Evolutionary conservation across 345 rosid genomes (phyloP).

Genomic region (Psidium guajava): DNA sequence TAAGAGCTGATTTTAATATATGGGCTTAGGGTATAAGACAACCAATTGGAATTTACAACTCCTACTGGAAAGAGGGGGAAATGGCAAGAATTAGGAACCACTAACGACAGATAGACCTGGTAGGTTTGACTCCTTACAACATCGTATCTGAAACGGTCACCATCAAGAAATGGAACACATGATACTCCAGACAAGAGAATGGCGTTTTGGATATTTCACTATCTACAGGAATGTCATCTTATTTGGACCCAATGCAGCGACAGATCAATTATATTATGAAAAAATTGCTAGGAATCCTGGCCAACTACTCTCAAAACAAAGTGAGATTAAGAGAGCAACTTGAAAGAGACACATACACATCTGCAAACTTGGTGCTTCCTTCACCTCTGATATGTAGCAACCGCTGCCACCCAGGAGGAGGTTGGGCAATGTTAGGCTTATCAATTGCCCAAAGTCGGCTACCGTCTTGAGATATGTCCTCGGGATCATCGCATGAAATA

Average conservation of each 20-base stretch:
- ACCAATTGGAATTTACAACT: not conserved
- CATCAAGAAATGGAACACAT: too few relatives aligned
- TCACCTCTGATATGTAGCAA: conserved; percentile 62
- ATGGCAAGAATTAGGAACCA: not conserved
- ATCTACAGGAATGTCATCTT: not conserved
- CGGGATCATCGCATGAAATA: conserved; percentile 64
- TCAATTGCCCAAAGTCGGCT: conserved; percentile 93
- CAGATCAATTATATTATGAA: not conserved
- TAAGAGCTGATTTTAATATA: not conserved
- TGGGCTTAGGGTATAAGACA: not conserved
- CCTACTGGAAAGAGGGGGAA: not conserved
- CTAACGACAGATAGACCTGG: not conserved
- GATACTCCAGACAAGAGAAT: not conserved
- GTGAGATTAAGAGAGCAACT: not conserved
- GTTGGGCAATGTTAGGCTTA: conserved; percentile 80
- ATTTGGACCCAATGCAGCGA: not conserved
- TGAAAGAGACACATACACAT: conserved; percentile 52
- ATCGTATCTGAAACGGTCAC: not conserved
- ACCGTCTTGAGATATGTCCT: conserved; percentile 86
- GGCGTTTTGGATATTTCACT: not conserved
- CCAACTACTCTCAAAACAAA: not conserved
- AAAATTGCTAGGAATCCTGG: not conserved
- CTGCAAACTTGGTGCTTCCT: conserved; percentile 87
- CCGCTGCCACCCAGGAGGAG: conserved; percentile 91
- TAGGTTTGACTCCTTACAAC: not conserved